Evolutionary conservation across 2,329 filamentous ascomycete species (phyloP), one percentile per base, ranked within the genome.

Genomic region (Xylaria sp.): DNA sequence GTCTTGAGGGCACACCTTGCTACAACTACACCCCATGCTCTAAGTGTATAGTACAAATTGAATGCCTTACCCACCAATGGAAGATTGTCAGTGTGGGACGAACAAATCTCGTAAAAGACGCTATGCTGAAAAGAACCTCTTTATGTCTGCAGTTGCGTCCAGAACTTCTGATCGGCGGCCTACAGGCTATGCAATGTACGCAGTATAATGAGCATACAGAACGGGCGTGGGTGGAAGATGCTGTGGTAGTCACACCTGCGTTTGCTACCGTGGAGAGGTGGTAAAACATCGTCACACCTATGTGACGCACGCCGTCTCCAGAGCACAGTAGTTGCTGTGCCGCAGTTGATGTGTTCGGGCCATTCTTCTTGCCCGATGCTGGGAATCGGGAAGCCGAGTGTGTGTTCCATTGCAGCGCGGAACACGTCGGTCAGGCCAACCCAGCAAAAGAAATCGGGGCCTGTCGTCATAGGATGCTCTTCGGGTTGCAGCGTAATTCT

Each of bases 91-190:
- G 25, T 18, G 39, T 31, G 41, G 54, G 65, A 44, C n/a, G 23
- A 13, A 46, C 10, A 52, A 66, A 10, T 2, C 54, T 46, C 15
- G 41, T 54, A 23, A 48, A 50, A 25, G 23, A 23, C 15, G 23
- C 34, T 56, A 31, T 57, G 28, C 23, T 60, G 55, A 61, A 64
- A 52, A 58, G n/a, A 18, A 44, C 25, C n/a, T 62, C n/a, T 59
- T 15, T 54, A 50, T 28, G 51, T 68, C 61, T 61, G 39, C 46
- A 44, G 31, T 20, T 20, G 34, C 31, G 23, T 64, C 63, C 69
- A 71, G 63, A 69, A 60, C 68, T 52, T 71, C 37, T 63, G 70
- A 67, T 69, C 63, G 44, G 61, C 66, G 34, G 23, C 63, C 55
- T 65, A 59, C 64, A 68, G 28, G 13, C 37, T 51, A 55, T 55